Percentiles rank a stretch among this genome's conserved stretches.
Evolutionary conservation across 495 filamentous ascomycete species (phyloP).

Genomic region (Clavariopsis aquatica): DNA sequence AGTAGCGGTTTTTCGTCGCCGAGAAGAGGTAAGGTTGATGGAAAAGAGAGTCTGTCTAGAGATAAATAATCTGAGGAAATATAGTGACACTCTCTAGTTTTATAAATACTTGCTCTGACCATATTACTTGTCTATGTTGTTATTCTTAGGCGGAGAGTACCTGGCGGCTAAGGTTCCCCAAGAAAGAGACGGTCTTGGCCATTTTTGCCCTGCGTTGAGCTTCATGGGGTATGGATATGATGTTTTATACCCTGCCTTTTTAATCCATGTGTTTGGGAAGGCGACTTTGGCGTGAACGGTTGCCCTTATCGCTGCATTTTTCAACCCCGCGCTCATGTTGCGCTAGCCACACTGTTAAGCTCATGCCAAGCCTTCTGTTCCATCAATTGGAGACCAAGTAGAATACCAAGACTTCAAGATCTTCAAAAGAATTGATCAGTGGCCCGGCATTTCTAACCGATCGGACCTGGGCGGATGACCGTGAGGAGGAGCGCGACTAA

Average conservation of each 20-base stretch:
- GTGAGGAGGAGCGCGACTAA: background rate
- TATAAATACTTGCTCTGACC: background rate
- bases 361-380: conserved; percentile 1
- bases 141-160: background rate
- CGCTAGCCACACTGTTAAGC: background rate
- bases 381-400: conserved; percentile 7
- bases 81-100: too few relatives aligned
- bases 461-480: background rate
- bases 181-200: background rate
- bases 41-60: background rate
- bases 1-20: conserved; percentile 16
- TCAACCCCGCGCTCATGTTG: conserved; percentile 1
- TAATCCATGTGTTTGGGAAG: background rate
- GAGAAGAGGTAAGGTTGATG: conserved; percentile 1
- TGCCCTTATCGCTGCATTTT: conserved; percentile 10
- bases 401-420: conserved; percentile 8
- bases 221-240: background rate
- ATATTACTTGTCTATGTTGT: background rate
- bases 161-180: background rate
- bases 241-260: background rate
- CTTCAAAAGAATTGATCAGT: background rate
- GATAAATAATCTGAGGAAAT: too few relatives aligned
- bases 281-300: background rate
- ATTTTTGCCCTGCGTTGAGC: conserved; percentile 1
- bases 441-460: background rate